phyloP scores from a whole-genome alignment of 1,139 yeast species.

The Scheffersomyces lignicola region DNA sequence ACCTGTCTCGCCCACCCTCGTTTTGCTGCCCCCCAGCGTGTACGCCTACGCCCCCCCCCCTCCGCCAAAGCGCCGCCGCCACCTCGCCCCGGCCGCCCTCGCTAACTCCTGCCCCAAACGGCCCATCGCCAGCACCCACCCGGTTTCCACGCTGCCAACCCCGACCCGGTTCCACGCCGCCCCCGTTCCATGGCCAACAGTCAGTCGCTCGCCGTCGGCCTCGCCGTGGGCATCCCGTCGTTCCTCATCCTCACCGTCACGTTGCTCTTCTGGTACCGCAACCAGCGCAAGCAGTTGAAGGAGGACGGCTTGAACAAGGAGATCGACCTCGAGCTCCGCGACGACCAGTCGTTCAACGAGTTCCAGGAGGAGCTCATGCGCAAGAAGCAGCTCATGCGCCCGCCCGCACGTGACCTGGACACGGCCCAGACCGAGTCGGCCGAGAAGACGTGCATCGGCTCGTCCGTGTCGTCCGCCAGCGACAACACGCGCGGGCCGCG shows the following conservation, averaged over 20 bases:
- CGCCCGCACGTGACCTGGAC: constrained; percentile 6
- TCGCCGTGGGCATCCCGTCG: constrained; percentile 45
- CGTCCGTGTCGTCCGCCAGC: constrained; percentile 2
- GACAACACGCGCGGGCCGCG: constrained; percentile 1
- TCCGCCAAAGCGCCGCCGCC: too few species aligned
- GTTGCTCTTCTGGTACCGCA: constrained; percentile 28
- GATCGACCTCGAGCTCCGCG: constrained; percentile 39
- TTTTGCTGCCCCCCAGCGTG: too few species aligned
- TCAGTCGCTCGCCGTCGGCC: constrained; percentile 36
- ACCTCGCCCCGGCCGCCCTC: too few species aligned
- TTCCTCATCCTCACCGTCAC: constrained; percentile 25
- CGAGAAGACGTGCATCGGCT: constrained; percentile 1
- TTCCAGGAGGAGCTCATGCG: constrained; percentile 40
- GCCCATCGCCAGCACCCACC: too few species aligned
- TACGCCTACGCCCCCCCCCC: too few species aligned
- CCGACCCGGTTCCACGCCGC: too few species aligned
- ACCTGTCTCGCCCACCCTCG: too few species aligned
- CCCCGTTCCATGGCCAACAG: constrained; percentile 26
- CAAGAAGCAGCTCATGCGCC: constrained; percentile 5
- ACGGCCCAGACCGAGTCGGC: constrained; percentile 2
- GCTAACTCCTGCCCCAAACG: too few species aligned
- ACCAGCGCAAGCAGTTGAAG: constrained; percentile 29
- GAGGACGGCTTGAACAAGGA: constrained; percentile 34
- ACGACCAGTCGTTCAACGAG: constrained; percentile 37
- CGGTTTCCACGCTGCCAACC: too few species aligned